Base-by-base conservation (phyloP, 345 rosid species). In the Cardamine occulta region DNA sequence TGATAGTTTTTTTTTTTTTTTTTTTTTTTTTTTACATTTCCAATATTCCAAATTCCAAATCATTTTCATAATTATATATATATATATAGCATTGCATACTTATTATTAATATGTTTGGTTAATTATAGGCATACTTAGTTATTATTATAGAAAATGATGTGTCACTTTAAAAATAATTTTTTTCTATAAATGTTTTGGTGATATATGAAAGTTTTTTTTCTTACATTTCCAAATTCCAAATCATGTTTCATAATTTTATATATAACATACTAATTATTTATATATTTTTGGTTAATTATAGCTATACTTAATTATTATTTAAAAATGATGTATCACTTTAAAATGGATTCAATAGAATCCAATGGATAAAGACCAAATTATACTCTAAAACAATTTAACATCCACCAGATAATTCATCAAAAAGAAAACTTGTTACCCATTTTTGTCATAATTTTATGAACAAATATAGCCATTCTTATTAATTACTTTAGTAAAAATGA, bases 381-480 rank as follows among this genome's bases (percentile, higher is more conserved):
- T 32, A 32, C 1, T 31, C 0, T 1, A 32, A 32, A 32, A 32
- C 5, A 31, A 31, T 0, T 32, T 6, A 31, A 31, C 34, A 31
- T 37, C 12, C 40, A 9, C 40, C 40, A 24, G 2, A 28, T 13
- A 19, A 55, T 26, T 14, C 15, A 53, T 14, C 34, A 15, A 67
- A 67, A 67, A 5, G 2, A 12, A 34, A 14, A 2, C 48, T 51
- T 60, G 17, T 10, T 60, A 12, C 55, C 14, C 32, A 32, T 13
- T 66, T 58, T 24, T 7, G 47, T 59, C 60, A 48, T 3, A 74
- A 26, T 21, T 26, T 17, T 66, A 64, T 17, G 44, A 58, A 48
- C 60, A 48, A 26, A 48, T 17, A 37, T 28, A 48, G 79, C 44
- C 59, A 66, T 26, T 2, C 8, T 28, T 12, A 32, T 23, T 56